Percentiles rank a stretch among this genome's conserved stretches.
These are phyloP conservation scores for Selaginella moellendorffii DNA, from an alignment of 75 land plant species.

Conservation along the genomic window DNA sequence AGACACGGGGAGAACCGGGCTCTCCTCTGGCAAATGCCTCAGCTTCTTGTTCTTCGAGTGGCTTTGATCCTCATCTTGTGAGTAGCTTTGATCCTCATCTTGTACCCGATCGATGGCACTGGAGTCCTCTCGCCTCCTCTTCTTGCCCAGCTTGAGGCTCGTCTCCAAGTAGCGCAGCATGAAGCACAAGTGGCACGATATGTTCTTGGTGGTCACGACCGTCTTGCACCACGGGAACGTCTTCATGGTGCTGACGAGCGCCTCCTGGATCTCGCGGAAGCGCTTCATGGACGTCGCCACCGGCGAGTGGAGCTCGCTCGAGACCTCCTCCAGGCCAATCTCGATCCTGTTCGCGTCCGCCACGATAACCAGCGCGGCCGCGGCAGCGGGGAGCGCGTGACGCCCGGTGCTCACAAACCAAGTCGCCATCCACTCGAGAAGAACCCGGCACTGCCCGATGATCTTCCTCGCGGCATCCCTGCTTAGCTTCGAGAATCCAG, in stretches of 20 bases:
- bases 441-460: conserved; percentile 38
- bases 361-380: conserved; percentile 42
- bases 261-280: background rate
- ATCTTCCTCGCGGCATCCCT: conserved; percentile 19
- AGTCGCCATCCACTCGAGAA: conserved; percentile 36
- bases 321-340: background rate
- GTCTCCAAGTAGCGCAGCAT: background rate
- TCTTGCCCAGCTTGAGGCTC: too few species aligned
- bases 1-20: too few species aligned
- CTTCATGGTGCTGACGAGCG: background rate
- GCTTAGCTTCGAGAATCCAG: conserved; percentile 5
- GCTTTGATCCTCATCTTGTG: too few species aligned
- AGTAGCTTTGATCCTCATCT: too few species aligned
- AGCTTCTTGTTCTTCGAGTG: too few species aligned
- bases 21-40: too few species aligned
- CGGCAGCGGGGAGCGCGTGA: conserved; percentile 47
- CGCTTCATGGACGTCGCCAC: background rate
- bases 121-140: too few species aligned
- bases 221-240: too few species aligned
- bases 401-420: conserved; percentile 70
- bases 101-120: too few species aligned
- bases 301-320: background rate
- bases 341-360: conserved; percentile 27
- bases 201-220: too few species aligned
- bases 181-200: background rate